Percentiles rank a stretch among this genome's conserved stretches.
These are phyloP conservation scores for Termitomyces sp. DNA, from an alignment of 1,284 basidiomycete genomes.

Conservation along the genomic window DNA sequence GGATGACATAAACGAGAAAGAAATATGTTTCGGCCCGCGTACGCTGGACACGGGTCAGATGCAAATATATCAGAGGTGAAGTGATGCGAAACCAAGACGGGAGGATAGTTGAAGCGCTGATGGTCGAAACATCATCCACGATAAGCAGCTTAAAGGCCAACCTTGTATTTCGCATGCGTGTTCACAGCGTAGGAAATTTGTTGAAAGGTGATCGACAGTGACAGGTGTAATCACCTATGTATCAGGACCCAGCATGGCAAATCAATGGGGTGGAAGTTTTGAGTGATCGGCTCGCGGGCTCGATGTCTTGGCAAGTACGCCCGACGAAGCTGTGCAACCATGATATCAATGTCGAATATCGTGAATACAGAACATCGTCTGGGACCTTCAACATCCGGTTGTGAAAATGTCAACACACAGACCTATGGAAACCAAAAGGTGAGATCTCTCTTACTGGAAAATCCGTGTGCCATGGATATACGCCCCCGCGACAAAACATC, in stretches of 20 bases:
- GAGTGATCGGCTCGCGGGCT: neutral
- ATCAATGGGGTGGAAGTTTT: neutral
- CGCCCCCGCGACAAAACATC: neutral
- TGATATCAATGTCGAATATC: neutral
- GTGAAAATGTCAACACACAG: too few species aligned
- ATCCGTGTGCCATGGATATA: neutral
- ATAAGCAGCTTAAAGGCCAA: neutral
- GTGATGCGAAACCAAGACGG: neutral
- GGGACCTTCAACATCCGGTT: neutral
- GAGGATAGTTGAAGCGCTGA: neutral
- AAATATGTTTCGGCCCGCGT: slow-evolving; percentile 4
- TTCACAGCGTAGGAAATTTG: neutral
- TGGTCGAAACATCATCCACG: neutral
- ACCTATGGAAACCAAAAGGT: neutral
- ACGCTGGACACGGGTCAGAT: neutral
- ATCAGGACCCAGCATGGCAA: neutral
- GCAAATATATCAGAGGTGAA: neutral
- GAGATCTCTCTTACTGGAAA: neutral
- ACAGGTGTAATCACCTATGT: neutral
- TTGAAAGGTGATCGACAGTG: neutral
- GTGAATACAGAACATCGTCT: too few species aligned
- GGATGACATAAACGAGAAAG: neutral
- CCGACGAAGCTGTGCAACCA: too few species aligned
- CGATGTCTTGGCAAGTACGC: neutral
- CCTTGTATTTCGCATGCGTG: neutral